A percentile compares a stretch with the other conserved stretches of the same genome.
phyloP scores from a whole-genome alignment of 2,329 filamentous ascomycete genomes.

The Beauveria scarabaeidicola region DNA sequence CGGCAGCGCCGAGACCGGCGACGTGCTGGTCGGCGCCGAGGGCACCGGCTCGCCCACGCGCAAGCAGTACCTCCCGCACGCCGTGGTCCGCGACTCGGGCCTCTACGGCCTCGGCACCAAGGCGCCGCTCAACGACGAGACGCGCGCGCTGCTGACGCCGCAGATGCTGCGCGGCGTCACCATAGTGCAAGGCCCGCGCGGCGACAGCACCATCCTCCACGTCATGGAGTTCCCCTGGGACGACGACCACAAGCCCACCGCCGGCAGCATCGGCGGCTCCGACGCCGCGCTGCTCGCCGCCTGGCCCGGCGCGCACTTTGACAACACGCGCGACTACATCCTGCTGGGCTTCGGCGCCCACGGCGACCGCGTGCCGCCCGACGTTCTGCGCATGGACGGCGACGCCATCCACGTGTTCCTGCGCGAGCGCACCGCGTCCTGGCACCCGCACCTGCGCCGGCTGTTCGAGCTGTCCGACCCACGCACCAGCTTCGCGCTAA shows the following conservation, averaged over 20 bases:
- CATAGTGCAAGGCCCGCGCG: constrained; percentile 10
- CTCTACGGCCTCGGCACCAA: constrained; percentile 13
- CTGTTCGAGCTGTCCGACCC: constrained; percentile 11
- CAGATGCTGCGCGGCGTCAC: constrained; percentile 13
- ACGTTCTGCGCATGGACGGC: constrained; percentile 9
- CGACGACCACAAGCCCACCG: constrained; percentile 1
- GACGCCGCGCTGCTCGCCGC: constrained; percentile 8
- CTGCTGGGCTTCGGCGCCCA: constrained; percentile 10
- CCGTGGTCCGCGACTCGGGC: constrained; percentile 12
- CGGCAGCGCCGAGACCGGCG: constrained; percentile 8
- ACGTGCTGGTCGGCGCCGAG: constrained; percentile 15
- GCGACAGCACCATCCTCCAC: constrained; percentile 13
- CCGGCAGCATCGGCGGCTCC: constrained; percentile 6
- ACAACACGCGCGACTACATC: constrained; percentile 14
- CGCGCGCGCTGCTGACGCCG: constrained; percentile 5
- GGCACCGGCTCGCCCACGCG: constrained; percentile 13
- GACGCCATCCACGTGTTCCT: constrained; percentile 8
- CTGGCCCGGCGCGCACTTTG: constrained; percentile 13
- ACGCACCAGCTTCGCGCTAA: constrained; percentile 10
- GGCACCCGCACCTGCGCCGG: constrained; percentile 11
- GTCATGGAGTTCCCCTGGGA: constrained; percentile 15
- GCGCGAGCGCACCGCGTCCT: neutral
- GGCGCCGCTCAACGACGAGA: constrained; percentile 11
- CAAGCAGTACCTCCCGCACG: constrained; percentile 13
- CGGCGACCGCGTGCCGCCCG: neutral